These are phyloP conservation scores for Fusarium globosum DNA, from an alignment of 2,329 filamentous ascomycete species.

Conservation along the genomic window DNA sequence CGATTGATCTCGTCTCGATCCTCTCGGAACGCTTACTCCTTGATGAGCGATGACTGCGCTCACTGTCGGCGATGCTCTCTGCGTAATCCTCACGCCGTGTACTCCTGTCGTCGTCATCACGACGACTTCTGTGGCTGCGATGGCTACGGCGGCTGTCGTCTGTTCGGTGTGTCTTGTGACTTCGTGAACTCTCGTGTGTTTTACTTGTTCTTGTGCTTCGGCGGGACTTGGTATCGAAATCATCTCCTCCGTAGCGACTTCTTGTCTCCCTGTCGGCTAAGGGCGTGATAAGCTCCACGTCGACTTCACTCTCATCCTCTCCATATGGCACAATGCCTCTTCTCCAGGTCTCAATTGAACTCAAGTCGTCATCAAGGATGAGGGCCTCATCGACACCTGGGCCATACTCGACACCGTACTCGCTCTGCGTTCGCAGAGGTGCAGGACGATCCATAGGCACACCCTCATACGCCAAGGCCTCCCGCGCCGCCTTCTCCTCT, in stretches of 20 bases:
- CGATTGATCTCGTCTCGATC: constrained; percentile 49
- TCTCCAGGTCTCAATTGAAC: constrained; percentile 68
- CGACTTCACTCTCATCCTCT: constrained; percentile 61
- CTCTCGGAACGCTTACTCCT: constrained; percentile 51
- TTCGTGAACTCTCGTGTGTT: constrained; percentile 46
- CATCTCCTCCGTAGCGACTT: constrained; percentile 49
- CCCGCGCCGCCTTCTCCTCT: constrained; percentile 51
- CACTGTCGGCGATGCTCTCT: constrained; percentile 54
- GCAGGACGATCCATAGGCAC: constrained; percentile 41
- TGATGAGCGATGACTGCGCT: constrained; percentile 48
- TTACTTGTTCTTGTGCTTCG: constrained; percentile 49
- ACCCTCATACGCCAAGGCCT: constrained; percentile 46
- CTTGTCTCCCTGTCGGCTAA: constrained; percentile 62
- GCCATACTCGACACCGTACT: constrained; percentile 48
- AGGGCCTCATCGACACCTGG: constrained; percentile 64
- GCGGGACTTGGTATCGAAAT: constrained; percentile 54
- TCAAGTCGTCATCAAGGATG: constrained; percentile 68
- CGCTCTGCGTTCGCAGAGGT: constrained; percentile 44
- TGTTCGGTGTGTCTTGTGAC: constrained; percentile 44
- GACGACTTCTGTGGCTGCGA: constrained; percentile 44
- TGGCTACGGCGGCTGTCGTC: constrained; percentile 46
- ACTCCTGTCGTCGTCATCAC: constrained; percentile 35
- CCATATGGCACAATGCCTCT: constrained; percentile 64
- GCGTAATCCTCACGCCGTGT: constrained; percentile 37
- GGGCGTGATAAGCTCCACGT: constrained; percentile 68